Base-by-base conservation (phyloP, 2,329 filamentous ascomycete genomes). In the Cytospora leucostoma region DNA sequence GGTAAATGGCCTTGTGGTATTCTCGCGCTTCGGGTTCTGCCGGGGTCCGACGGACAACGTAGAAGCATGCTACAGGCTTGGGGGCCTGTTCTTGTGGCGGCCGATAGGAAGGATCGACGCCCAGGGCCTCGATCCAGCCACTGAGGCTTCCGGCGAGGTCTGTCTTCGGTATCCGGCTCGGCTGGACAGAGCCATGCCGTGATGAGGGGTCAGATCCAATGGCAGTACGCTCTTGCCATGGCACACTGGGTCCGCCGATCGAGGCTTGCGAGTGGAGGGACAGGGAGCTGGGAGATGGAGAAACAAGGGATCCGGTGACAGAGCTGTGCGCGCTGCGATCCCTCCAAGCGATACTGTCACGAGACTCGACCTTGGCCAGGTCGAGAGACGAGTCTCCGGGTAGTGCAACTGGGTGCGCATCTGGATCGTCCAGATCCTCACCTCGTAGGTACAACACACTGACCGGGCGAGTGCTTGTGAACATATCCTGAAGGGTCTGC, bases 111-210 rank as follows among this genome's bases (percentile, higher is more conserved):
- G 88, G 80, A 73, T 98, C 95, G n/a, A 98, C 92, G 37, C 92
- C 95, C 8, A 97, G 78, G 1, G 93, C 92, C 73, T 97, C 93
- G 67, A 98, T 95, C 88, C 90, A 97, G 7, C 91, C 90, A 65
- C 86, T 89, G 34, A 93, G 79, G 32, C 84, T 86, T 11, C 88
- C 88, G 40, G 85, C 79, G 27, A 86, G 84, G 59, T 88, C 86
- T 0, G 80, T 82, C 68, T 82, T 82, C 60, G 74, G 75, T 52
- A 87, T 71, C 61, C 79, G 81, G 1, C 79, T 83, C 0, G 81
- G 81, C 51, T 90, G 74, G 74, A 87, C 72, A 69, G 83, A 75
- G 76, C 82, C 67, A 63, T 79, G 79, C 44, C 75, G 76, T 3
- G 79, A 75, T 0, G 73, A 66, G 6, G 76, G 72, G 8, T 74